Evolutionary conservation across 73 alveolate genomes (phyloP).

Genomic region (Tetrahymena elliotti): DNA sequence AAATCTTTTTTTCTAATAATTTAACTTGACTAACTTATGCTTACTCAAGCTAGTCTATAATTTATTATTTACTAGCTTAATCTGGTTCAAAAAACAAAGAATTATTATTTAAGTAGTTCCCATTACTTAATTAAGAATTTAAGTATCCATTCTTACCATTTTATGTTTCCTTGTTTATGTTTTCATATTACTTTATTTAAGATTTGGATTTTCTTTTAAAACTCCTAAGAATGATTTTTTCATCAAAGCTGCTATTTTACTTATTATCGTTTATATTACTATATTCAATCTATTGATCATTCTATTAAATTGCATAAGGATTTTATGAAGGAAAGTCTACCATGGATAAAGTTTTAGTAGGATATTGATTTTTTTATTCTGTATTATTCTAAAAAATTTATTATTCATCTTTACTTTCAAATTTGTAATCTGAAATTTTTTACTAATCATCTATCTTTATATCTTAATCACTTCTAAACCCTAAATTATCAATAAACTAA

Average conservation of each 20-base stretch:
- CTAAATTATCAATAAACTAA: not conserved
- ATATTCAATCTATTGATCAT: not conserved
- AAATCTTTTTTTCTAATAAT: not conserved
- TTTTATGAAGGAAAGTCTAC: not conserved
- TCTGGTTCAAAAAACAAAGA: not conserved
- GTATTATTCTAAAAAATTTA: not conserved
- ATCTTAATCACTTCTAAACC: not conserved
- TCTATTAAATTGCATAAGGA: too few relatives aligned
- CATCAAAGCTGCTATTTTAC: not conserved
- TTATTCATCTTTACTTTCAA: not conserved
- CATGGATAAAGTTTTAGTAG: not conserved
- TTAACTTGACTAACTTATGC: not conserved
- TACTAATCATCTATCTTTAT: not conserved
- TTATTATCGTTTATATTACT: not conserved
- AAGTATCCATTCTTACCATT: not conserved
- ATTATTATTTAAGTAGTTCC: not conserved
- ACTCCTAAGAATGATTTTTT: not conserved
- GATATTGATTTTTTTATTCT: not conserved
- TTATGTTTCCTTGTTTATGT: not conserved
- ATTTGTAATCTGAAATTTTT: not conserved
- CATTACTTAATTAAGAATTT: not conserved
- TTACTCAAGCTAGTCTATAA: not conserved
- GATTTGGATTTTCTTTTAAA: not conserved
- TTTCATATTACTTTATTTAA: not conserved
- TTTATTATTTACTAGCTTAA: not conserved